Conservation (phyloP, 495 filamentous ascomycete genomes). For the Hypoxylon trugodes region DNA sequence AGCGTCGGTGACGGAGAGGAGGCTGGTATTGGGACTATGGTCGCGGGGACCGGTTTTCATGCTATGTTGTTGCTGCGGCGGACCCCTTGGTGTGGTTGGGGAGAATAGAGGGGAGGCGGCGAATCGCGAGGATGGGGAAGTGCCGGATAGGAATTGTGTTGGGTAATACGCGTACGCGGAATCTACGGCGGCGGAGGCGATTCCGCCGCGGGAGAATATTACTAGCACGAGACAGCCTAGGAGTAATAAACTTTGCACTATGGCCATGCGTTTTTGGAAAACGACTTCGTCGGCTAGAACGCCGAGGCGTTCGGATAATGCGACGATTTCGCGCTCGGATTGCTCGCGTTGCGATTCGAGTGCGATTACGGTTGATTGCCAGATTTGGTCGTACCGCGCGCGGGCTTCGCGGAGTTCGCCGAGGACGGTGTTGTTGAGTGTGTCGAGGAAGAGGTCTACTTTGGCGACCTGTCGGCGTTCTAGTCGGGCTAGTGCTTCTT, state of each 20-base stretch:
- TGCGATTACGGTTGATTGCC: constrained; percentile 92
- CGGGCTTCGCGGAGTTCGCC: constrained; percentile 81
- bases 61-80: background rate
- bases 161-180: constrained; percentile 44
- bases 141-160: constrained; percentile 32
- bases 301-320: constrained; percentile 80
- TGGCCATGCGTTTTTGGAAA: constrained; percentile 93
- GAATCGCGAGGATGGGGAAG: constrained; percentile 20
- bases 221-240: constrained; percentile 87
- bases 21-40: constrained; percentile 1
- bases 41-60: background rate
- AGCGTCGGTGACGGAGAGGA: constrained; percentile 22
- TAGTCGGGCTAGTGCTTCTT: constrained; percentile 89
- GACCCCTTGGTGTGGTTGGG: constrained; percentile 9
- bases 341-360: constrained; percentile 87
- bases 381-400: constrained; percentile 92
- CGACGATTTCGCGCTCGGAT: constrained; percentile 79
- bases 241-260: constrained; percentile 86
- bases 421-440: constrained; percentile 86
- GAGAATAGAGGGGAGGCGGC: constrained; percentile 36
- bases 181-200: constrained; percentile 38
- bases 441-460: constrained; percentile 81
- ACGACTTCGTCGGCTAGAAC: constrained; percentile 93
- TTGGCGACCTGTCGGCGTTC: constrained; percentile 88
- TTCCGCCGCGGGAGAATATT: constrained; percentile 70